Evolutionary conservation across 1,139 yeast species (phyloP), one percentile per base, ranked within the genome.

Genomic region (Barnettozyma hawaiiensis): DNA sequence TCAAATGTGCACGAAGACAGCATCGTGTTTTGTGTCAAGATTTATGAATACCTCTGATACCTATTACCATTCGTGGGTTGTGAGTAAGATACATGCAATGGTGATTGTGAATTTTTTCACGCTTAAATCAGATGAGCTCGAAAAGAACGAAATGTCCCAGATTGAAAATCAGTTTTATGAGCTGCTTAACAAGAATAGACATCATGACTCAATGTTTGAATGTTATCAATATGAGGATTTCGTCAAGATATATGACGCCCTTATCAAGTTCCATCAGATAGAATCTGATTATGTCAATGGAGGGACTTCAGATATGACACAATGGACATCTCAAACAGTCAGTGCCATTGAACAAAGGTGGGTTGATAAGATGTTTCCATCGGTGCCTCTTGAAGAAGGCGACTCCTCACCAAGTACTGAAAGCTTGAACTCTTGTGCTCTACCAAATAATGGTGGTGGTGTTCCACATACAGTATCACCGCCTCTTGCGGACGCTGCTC

Each of bases 11-110:
- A 29, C 23, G 6, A 22, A 21, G 4, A 35, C 44, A 2, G 31
- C 37, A 22, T 46, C 32, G 6, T 43, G 42, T 11, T 34, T 51
- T 8, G 19, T 47, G 5, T 35, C 43, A 3, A 47, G 44, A 6
- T 46, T 42, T 18, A 39, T 39, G 18, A 31, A 31, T 5, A 35
- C 51, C 7, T 40, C 54, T 4, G 54, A 52, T 24, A 40, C 35
- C 1, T 54, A 54, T 34, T 54, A 53, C 38, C 59, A 53, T 35
- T 41, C 48, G 2, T 54, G 58, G 58, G 47, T 49, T 4, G 45
- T 48, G 10, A 42, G 50, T 19, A 54, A 51, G 37, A 44, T 50
- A 20, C 57, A 54, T 27, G 23, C 46, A 1, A 47, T 39, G 35
- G 49, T 54, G 1, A 18, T 42, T 3, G 37, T 42, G 19, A 48